Evolutionary conservation across 2,329 filamentous ascomycete species (phyloP).

Genomic region (Xylaria sp.): DNA sequence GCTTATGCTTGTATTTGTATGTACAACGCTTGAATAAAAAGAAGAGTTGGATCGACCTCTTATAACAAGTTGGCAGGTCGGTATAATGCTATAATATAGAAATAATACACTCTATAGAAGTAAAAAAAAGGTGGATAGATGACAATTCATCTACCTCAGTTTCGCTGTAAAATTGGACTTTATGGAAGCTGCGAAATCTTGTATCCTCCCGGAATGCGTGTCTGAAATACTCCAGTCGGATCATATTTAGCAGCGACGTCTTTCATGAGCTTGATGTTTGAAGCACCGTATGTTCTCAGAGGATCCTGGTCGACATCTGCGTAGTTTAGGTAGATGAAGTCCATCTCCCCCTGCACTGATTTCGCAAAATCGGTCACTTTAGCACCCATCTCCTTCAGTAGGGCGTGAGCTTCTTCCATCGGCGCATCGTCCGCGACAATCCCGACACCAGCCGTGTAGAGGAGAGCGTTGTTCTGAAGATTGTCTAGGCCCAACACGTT

Average conservation of each 20-base stretch:
- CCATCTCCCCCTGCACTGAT: constrained; percentile 38
- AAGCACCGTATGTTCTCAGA: constrained; percentile 45
- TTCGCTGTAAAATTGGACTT: neutral
- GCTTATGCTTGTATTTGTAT: no score
- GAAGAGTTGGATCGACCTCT: no score
- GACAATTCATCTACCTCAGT: no score
- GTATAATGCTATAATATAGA: no score
- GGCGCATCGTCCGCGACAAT: constrained; percentile 32
- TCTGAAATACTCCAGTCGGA: constrained; percentile 46
- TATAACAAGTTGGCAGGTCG: no score
- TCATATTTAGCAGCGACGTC: constrained; percentile 46
- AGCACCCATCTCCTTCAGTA: constrained; percentile 33
- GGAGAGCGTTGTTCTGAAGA: constrained; percentile 35
- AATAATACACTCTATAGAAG: neutral
- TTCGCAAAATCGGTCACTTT: constrained; percentile 39
- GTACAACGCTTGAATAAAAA: no score
- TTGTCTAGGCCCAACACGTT: constrained; percentile 46
- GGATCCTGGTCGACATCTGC: constrained; percentile 46
- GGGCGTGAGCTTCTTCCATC: constrained; percentile 35
- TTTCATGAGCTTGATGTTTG: constrained; percentile 43
- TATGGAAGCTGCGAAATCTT: constrained; percentile 43
- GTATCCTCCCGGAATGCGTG: constrained; percentile 48
- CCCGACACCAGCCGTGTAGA: constrained; percentile 39
- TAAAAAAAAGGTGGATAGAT: neutral
- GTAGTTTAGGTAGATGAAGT: constrained; percentile 50